phyloP scores from a whole-genome alignment of 1,284 basidiomycete species.

The Veloboletus limbatus region DNA sequence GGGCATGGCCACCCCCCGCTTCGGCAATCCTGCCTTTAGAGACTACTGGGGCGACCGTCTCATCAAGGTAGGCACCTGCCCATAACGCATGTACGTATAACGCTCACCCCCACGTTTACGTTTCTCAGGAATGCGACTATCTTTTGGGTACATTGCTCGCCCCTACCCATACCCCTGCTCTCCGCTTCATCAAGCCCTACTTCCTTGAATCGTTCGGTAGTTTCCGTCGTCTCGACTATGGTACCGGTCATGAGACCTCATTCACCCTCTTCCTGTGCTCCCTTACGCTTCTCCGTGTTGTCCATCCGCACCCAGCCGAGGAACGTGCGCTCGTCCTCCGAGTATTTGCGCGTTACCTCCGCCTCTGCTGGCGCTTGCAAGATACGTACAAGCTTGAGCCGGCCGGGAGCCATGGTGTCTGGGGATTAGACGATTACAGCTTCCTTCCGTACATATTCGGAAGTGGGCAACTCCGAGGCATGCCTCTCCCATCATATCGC shows the following conservation, averaged over 20 bases:
- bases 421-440: constrained; percentile 95
- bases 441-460: constrained; percentile 94
- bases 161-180: constrained; percentile 41
- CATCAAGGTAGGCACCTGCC: constrained; percentile 57
- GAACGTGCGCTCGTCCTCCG: constrained; percentile 64
- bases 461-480: constrained; percentile 84
- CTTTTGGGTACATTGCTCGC: constrained; percentile 57
- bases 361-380: constrained; percentile 84
- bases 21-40: constrained; percentile 92
- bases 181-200: constrained; percentile 71
- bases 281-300: constrained; percentile 62
- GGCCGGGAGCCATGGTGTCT: constrained; percentile 96
- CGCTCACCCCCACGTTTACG: constrained; percentile 7
- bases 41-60: constrained; percentile 77
- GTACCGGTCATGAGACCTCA: constrained; percentile 91
- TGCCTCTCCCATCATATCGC: constrained; percentile 1
- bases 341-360: constrained; percentile 76
- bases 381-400: constrained; percentile 92
- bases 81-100: constrained; percentile 2
- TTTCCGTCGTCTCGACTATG: constrained; percentile 91
- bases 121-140: constrained; percentile 53
- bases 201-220: constrained; percentile 88
- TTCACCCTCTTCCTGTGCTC: constrained; percentile 80
- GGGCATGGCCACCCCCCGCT: constrained; percentile 67
- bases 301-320: constrained; percentile 49